phyloP scores from a whole-genome alignment of 306 rosid species.

The Quercus glauca region DNA sequence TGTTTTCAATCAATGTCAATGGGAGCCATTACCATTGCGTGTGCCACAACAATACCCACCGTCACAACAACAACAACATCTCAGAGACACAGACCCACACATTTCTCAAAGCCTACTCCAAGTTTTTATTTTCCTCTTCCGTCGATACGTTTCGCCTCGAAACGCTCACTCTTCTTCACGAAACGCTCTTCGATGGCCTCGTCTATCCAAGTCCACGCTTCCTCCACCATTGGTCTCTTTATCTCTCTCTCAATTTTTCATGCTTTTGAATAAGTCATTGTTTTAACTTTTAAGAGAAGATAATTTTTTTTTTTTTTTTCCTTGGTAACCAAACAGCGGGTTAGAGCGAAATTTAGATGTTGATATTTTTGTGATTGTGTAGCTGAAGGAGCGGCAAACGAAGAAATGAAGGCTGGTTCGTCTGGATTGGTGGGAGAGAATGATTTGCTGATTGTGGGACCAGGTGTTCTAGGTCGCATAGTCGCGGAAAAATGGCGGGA shows the following conservation, averaged over 20 bases:
- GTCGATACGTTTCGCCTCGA: background rate
- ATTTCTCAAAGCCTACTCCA: conserved; percentile 6
- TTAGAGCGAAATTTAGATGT: background rate
- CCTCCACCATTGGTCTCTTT: conserved; percentile 33
- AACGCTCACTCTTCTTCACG: conserved; percentile 5
- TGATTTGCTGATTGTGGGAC: conserved; percentile 81
- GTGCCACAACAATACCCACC: conserved; percentile 18
- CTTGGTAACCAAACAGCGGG: background rate
- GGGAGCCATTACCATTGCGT: conserved; percentile 39
- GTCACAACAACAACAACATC: background rate
- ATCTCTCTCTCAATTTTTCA: background rate
- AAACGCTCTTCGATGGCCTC: conserved; percentile 52
- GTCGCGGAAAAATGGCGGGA: conserved; percentile 82
- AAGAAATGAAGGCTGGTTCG: conserved; percentile 34
- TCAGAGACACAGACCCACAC: conserved; percentile 3
- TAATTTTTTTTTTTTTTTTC: background rate
- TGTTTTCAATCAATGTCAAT: conserved; percentile 12
- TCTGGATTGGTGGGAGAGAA: conserved; percentile 47
- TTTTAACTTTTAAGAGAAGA: background rate
- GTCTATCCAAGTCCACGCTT: conserved; percentile 39
- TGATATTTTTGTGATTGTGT: conserved; percentile 3
- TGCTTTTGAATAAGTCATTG: too few species aligned
- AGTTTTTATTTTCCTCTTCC: background rate
- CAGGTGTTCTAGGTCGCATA: conserved; percentile 91
- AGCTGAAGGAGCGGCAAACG: conserved; percentile 41